These are phyloP conservation scores for Phialophora expanda DNA, from an alignment of 2,329 filamentous ascomycete genomes.

Conservation along the genomic window DNA sequence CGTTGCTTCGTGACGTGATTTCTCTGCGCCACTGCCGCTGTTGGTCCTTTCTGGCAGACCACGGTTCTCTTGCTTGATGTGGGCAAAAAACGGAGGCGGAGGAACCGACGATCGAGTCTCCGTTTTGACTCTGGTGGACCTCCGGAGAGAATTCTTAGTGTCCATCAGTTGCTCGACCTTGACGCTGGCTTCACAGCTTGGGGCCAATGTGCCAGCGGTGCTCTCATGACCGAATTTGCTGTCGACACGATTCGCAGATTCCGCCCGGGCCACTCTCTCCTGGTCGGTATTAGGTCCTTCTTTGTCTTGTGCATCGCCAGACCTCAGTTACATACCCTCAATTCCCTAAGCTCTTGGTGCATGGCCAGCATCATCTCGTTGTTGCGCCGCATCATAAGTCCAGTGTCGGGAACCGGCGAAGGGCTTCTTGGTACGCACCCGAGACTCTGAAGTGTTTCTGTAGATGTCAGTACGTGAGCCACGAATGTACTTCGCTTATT, in stretches of 20 bases:
- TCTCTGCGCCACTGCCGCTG: background rate
- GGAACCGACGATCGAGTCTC: background rate
- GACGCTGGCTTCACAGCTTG: background rate
- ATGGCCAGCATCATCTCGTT: conserved; percentile 3
- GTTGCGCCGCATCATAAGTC: conserved; percentile 5
- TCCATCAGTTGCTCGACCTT: background rate
- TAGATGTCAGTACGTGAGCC: conserved; percentile 2
- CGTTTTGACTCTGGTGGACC: background rate
- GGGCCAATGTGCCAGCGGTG: background rate
- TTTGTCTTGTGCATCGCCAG: background rate
- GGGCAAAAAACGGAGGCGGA: background rate
- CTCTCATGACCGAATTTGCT: background rate
- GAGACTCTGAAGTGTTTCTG: conserved; percentile 26
- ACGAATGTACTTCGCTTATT: background rate
- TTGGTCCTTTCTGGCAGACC: background rate
- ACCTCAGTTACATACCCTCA: background rate
- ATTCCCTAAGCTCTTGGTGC: background rate
- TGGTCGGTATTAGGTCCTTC: conserved; percentile 4
- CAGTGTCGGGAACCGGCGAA: conserved; percentile 19
- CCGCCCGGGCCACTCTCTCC: conserved; percentile 5
- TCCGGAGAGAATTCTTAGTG: background rate
- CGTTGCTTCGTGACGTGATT: background rate
- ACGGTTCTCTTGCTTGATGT: background rate
- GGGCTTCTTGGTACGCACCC: conserved; percentile 28
- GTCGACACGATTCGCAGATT: background rate